phyloP scores from a whole-genome alignment of 805 yeast species.

The Candida ovalis region DNA sequence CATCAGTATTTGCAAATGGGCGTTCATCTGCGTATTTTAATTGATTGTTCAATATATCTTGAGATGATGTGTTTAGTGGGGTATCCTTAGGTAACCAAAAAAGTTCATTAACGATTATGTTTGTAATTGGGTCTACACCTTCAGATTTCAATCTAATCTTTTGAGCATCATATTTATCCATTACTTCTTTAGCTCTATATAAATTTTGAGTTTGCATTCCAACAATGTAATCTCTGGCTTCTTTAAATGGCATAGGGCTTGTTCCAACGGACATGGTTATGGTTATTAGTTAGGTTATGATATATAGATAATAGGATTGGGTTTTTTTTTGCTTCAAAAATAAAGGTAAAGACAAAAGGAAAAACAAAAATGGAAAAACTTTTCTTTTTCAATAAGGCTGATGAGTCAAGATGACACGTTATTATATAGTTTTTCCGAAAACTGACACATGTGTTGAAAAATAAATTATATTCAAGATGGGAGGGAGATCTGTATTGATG shows the following conservation, averaged over 20 bases:
- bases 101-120: conserved; percentile 44
- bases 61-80: conserved; percentile 12
- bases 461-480: too few species aligned
- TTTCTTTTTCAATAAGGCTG: too few species aligned
- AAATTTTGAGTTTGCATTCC: conserved; percentile 43
- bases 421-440: too few species aligned
- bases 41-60: conserved; percentile 12
- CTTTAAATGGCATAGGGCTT: conserved; percentile 45
- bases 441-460: too few species aligned
- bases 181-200: conserved; percentile 43
- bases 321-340: too few species aligned
- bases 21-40: conserved; percentile 31
- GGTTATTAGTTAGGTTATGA: too few species aligned
- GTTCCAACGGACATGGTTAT: conserved; percentile 13
- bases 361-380: too few species aligned
- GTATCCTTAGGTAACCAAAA: conserved; percentile 41
- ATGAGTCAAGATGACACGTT: too few species aligned
- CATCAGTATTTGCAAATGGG: conserved; percentile 39
- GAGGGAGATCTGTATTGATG: too few species aligned
- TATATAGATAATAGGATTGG: too few species aligned
- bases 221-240: conserved; percentile 35
- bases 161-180: conserved; percentile 43
- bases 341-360: background rate
- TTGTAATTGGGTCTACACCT: conserved; percentile 42
- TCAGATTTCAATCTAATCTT: conserved; percentile 36